Base-by-base conservation (phyloP, 768 basidiomycete species). In the Suillus hirtellus region DNA sequence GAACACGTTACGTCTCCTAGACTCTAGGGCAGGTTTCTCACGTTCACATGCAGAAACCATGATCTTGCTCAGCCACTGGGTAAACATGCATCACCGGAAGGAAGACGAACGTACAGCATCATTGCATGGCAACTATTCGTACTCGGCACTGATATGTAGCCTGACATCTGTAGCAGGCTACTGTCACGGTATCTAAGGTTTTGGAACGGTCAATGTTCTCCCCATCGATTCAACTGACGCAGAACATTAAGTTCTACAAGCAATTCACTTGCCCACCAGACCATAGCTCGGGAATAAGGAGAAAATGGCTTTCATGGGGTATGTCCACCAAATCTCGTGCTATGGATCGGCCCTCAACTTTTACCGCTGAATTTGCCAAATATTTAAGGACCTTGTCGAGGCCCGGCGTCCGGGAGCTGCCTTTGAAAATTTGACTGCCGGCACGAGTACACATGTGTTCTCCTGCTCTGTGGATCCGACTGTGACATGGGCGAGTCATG, bases 11-110 rank as follows among this genome's bases (percentile, higher is more conserved):
- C 73, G 72, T 75, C 73, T 68, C 66, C 62, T 65, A 64, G 12
- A 3, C 61, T 61, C 72, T 60, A 75, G 74, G 74, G 74, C 69
- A 74, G 67, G 72, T 63, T 49, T 60, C 53, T 59, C 3, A 1
- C 12, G 2, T 10, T n/a, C 46, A 69, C 21, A 19, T 43, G 49
- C 15, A 50, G 27, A 50, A 31, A 31, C 15, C 9, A 15, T 17
- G 40, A 5, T 14, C 49, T 27, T 27, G 49, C 14, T 49, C 47
- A 27, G 8, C 17, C 15, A 27, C 49, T 14, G 14, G 21, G 14
- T 7, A 17, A 31, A 27, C 15, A 49, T 27, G 50, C 27, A 27
- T 19, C 15, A 17, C 17, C 15, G 31, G 27, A 31, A 15, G 17
- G 17, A 9, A 27, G 27, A 31, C 50, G 27, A 52, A 52, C 15